Conservation (phyloP, 257 asterid genomes). For the Ligustrum vulgare region DNA sequence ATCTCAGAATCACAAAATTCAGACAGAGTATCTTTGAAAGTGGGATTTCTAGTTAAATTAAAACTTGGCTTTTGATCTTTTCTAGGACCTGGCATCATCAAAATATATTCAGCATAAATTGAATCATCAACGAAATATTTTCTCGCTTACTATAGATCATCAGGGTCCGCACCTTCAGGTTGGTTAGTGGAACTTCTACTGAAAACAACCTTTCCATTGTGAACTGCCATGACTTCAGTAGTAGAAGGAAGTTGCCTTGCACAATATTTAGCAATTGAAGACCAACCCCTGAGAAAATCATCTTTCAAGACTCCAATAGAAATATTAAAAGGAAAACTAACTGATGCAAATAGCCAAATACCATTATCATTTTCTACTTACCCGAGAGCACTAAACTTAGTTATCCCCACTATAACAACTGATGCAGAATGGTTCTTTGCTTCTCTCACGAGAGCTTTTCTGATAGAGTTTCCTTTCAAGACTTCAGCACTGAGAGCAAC, state of each 20-base stretch:
- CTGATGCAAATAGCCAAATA: background rate
- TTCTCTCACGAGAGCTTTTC: slow-evolving; percentile 69
- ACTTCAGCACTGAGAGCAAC: slow-evolving; percentile 60
- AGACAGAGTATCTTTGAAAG: slow-evolving; percentile 42
- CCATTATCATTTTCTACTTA: slow-evolving; percentile 29
- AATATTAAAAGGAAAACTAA: background rate
- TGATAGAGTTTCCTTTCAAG: slow-evolving; percentile 67
- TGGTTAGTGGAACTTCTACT: slow-evolving; percentile 44
- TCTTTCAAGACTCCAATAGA: slow-evolving; percentile 24
- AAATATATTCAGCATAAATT: slow-evolving; percentile 8
- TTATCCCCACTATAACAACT: slow-evolving; percentile 74
- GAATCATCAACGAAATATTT: background rate
- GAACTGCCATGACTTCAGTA: slow-evolving; percentile 73
- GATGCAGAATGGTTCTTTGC: slow-evolving; percentile 63
- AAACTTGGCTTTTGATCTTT: slow-evolving; percentile 64
- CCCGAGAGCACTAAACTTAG: slow-evolving; percentile 60
- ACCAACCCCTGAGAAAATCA: slow-evolving; percentile 47
- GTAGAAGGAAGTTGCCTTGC: slow-evolving; percentile 60
- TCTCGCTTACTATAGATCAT: background rate
- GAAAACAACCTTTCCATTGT: slow-evolving; percentile 72
- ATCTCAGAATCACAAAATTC: slow-evolving; percentile 68
- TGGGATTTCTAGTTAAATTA: slow-evolving; percentile 23
- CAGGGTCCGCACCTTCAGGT: slow-evolving; percentile 42
- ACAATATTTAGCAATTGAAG: slow-evolving; percentile 84
- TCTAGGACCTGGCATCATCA: slow-evolving; percentile 30